Conservation (phyloP, 805 yeast genomes). For the Candida incommunis region DNA sequence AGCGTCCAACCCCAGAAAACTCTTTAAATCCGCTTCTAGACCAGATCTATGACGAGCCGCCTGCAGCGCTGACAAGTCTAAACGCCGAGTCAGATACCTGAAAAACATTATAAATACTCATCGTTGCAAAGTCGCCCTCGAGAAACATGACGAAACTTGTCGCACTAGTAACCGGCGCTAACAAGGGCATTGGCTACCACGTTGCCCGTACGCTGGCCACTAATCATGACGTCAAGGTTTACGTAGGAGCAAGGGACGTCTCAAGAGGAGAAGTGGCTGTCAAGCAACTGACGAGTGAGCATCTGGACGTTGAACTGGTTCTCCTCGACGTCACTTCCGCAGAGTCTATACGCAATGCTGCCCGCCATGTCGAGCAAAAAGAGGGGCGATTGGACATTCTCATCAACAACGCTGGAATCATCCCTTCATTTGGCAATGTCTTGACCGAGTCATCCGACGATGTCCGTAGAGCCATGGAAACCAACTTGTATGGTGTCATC, state of each 20-base stretch:
- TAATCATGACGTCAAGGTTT: background rate
- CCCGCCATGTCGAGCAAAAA: background rate
- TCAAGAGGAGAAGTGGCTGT: background rate
- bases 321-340: slow-evolving; percentile 2
- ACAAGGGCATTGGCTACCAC: slow-evolving; percentile 5
- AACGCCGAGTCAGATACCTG: too few species aligned
- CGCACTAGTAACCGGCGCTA: slow-evolving; percentile 6
- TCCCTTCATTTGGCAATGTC: background rate
- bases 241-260: background rate
- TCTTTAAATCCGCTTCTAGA: too few species aligned
- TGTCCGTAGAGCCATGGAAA: background rate
- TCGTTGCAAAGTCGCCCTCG: too few species aligned
- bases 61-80: too few species aligned
- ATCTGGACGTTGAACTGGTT: background rate
- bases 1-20: too few species aligned
- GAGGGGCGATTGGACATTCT: slow-evolving; percentile 14
- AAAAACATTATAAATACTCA: too few species aligned
- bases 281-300: background rate
- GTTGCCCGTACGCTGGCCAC: slow-evolving; percentile 3
- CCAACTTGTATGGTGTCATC: background rate
- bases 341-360: background rate
- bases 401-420: slow-evolving; percentile 22
- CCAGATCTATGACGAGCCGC: too few species aligned
- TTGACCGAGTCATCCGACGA: background rate
- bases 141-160: background rate